Evolutionary conservation across 495 filamentous ascomycete genomes (phyloP).

Genomic region (Aspergillus indologenus): DNA sequence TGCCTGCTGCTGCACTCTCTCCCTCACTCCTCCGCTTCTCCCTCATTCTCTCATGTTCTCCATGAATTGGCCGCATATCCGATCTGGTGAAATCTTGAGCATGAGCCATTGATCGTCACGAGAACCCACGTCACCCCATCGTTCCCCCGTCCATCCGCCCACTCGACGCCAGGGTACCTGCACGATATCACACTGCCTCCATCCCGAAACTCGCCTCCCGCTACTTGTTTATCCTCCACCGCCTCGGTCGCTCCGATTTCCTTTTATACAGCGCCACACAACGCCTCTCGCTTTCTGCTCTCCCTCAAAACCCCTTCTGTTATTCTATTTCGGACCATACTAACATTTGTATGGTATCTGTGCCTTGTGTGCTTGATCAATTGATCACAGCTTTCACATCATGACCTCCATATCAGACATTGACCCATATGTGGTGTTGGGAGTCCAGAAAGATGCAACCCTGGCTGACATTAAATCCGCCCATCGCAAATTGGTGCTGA

Average conservation of each 20-base stretch:
- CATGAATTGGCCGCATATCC: slow-evolving; percentile 7
- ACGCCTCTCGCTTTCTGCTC: not conserved
- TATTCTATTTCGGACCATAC: too few species aligned
- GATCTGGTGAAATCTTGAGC: slow-evolving; percentile 4
- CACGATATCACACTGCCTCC: slow-evolving; percentile 1
- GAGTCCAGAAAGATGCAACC: slow-evolving; percentile 71
- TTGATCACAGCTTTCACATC: slow-evolving; percentile 15
- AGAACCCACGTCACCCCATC: slow-evolving; percentile 11
- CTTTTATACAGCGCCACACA: slow-evolving; percentile 7
- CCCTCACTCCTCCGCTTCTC: slow-evolving; percentile 13
- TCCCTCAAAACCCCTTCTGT: not conserved
- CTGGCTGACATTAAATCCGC: slow-evolving; percentile 71
- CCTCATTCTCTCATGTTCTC: slow-evolving; percentile 17
- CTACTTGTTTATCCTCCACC: not conserved
- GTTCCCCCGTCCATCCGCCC: slow-evolving; percentile 3
- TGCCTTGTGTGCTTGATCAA: slow-evolving; percentile 15
- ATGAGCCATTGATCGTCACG: slow-evolving; percentile 11
- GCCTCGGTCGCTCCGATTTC: not conserved
- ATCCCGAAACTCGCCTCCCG: slow-evolving; percentile 1
- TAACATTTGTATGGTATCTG: slow-evolving; percentile 7
- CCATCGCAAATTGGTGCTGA: slow-evolving; percentile 88
- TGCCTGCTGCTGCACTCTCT: not conserved
- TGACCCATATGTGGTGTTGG: slow-evolving; percentile 82
- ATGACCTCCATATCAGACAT: slow-evolving; percentile 65
- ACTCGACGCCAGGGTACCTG: not conserved